Percentiles rank a stretch among this genome's conserved stretches.
These are phyloP conservation scores for Populus hybrid DNA, from an alignment of 441 rosid species.

Conservation along the genomic window DNA sequence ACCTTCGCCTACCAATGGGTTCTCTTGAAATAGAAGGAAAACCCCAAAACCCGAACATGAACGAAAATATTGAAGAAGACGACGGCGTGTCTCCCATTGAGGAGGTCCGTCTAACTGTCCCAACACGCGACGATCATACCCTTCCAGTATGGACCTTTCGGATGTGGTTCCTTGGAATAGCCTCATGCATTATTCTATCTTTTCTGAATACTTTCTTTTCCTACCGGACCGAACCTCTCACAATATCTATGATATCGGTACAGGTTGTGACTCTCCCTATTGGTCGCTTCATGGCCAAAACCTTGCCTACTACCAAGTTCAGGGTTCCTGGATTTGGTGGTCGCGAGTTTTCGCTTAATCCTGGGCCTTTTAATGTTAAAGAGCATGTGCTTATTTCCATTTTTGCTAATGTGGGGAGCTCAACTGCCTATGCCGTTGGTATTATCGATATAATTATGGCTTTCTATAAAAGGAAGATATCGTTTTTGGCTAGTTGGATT, in stretches of 20 bases:
- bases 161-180: constrained; percentile 62
- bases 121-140: constrained; percentile 58
- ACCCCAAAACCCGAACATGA: not conserved
- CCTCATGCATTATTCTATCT: constrained; percentile 58
- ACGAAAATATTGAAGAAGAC: constrained; percentile 8
- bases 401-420: constrained; percentile 70
- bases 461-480: constrained; percentile 50
- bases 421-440: constrained; percentile 60
- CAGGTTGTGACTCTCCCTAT: constrained; percentile 67
- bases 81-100: constrained; percentile 57
- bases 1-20: not conserved
- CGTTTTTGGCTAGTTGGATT: constrained; percentile 57
- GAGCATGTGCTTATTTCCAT: constrained; percentile 76
- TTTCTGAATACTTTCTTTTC: constrained; percentile 81
- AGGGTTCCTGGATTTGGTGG: constrained; percentile 38
- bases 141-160: constrained; percentile 73
- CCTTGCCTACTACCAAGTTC: constrained; percentile 49
- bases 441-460: constrained; percentile 65
- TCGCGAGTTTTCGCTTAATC: constrained; percentile 52
- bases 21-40: not conserved
- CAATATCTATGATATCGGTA: constrained; percentile 54
- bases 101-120: constrained; percentile 63
- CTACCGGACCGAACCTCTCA: constrained; percentile 61
- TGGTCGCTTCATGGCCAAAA: constrained; percentile 55
- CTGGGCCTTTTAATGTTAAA: constrained; percentile 75